Percentiles rank a stretch among this genome's conserved stretches.
phyloP scores from a whole-genome alignment of 768 basidiomycete genomes.

The Agrocybe praecox region DNA sequence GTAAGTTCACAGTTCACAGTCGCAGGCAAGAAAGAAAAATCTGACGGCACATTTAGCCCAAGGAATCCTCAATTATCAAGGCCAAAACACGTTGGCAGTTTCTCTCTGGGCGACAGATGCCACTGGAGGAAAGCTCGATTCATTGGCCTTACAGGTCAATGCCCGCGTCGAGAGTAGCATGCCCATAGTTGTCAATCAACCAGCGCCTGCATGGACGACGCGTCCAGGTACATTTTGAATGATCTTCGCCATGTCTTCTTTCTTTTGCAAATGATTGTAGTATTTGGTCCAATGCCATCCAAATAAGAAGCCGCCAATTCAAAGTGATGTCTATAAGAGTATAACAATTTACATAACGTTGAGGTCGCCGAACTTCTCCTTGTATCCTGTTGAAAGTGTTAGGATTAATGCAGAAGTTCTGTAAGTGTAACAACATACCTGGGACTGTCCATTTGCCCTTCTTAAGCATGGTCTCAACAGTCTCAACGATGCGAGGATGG shows the following conservation, averaged over 20 bases:
- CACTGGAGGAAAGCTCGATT: conserved; percentile 43
- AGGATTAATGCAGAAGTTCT: not conserved
- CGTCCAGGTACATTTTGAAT: conserved; percentile 29
- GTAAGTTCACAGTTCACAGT: conserved; percentile 29
- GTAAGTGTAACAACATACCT: conserved; percentile 46
- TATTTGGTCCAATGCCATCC: not conserved
- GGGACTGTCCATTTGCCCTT: conserved; percentile 99
- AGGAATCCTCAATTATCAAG: conserved; percentile 52
- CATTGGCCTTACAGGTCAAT: conserved; percentile 37
- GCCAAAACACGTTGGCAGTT: conserved; percentile 47
- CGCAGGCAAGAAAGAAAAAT: conserved; percentile 41
- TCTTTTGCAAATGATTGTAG: not conserved
- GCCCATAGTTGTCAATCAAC: conserved; percentile 33
- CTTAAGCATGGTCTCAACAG: conserved; percentile 93
- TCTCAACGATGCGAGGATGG: conserved; percentile 88
- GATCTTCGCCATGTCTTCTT: not conserved
- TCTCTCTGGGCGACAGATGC: conserved; percentile 47
- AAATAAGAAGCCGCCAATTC: not conserved
- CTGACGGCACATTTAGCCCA: conserved; percentile 32
- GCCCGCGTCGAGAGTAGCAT: conserved; percentile 40
- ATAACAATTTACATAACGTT: conserved; percentile 71
- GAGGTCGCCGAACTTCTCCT: conserved; percentile 97
- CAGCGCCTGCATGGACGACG: conserved; percentile 31
- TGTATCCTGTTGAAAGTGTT: conserved; percentile 58
- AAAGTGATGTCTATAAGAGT: conserved; percentile 19